Base-by-base conservation (phyloP, 2,329 filamentous ascomycete genomes). In the Cladosporium sp. region DNA sequence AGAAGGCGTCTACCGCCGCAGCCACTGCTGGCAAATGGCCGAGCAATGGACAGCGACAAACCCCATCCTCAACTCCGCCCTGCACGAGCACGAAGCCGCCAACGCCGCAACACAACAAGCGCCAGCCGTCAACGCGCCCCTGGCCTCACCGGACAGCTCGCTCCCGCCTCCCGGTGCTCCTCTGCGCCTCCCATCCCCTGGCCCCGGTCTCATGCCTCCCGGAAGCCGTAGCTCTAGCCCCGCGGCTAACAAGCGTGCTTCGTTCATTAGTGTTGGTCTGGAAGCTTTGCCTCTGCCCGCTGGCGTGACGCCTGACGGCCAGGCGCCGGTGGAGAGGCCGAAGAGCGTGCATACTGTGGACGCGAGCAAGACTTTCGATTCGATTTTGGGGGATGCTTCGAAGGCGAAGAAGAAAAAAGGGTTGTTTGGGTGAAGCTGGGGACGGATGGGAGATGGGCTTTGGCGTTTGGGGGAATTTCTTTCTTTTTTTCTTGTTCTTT, bases 21-120 rank as follows among this genome's bases (percentile, higher is more conserved):
- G 79, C 53, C 84, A 87, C 62, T 86, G 83, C 67, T 88, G 84
- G 84, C 69, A 76, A 51, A 74, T 78, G 59, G 83, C 82, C 3
- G 75, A 80, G 57, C 72, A 77, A 57, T 86, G 84, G 84, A 73
- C 73, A 7, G 70, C 72, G 30, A 69, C 71, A 1, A 62, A 67
- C 38, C 59, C 65, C 1, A 61, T 64, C 25, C 46, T 67, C 36
- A 60, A 60, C 38, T 54, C 58, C 11, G 63, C 62, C 3, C 50
- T 67, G 29, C 56, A 59, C 39, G 58, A 64, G 46, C 59, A 60
- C 18, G 58, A 64, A 38, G 49, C 53, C 39, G 54, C 59, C 35
- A 52, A 55, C 30, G 52, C 49, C n/a, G n/a, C n/a, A n/a, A n/a
- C n/a, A n/a, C n/a, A n/a, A n/a, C n/a, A n/a, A n/a, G 32, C 49